Conservation (phyloP, 2,329 filamentous ascomycete genomes). For the Epicoccum sorghinum region DNA sequence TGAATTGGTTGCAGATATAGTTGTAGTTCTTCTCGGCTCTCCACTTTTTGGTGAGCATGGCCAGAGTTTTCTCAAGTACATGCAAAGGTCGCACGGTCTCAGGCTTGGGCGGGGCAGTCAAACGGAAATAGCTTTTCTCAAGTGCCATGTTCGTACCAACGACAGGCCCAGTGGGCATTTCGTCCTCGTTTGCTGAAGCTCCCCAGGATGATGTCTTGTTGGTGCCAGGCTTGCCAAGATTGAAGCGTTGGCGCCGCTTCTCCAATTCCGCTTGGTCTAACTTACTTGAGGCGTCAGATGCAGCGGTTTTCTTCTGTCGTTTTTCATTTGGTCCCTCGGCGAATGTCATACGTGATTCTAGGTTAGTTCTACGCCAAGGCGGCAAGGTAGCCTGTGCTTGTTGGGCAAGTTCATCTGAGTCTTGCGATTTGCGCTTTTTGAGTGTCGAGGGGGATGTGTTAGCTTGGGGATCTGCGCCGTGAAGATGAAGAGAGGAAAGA, state of each 20-base stretch:
- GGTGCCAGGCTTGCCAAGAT: conserved; percentile 59
- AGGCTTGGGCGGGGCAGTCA: conserved; percentile 88
- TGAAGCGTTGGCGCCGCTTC: conserved; percentile 87
- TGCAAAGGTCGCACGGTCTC: conserved; percentile 84
- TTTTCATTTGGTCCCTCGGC: conserved; percentile 54
- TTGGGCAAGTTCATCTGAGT: conserved; percentile 60
- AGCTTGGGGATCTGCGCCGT: conserved; percentile 29
- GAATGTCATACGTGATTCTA: conserved; percentile 77
- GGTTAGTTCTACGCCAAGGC: conserved; percentile 77
- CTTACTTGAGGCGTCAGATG: conserved; percentile 75
- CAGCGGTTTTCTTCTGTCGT: conserved; percentile 55
- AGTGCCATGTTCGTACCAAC: conserved; percentile 82
- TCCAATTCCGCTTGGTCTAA: conserved; percentile 84
- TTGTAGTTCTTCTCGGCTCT: conserved; percentile 89
- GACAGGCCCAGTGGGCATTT: conserved; percentile 68
- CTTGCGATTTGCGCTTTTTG: conserved; percentile 82
- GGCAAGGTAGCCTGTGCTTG: conserved; percentile 59
- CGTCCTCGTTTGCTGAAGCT: conserved; percentile 53
- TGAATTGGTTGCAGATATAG: conserved; percentile 99
- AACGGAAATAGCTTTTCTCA: conserved; percentile 93
- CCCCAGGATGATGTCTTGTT: conserved; percentile 62
- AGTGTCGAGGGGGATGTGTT: conserved; percentile 58
- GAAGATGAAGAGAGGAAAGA: conserved; percentile 23
- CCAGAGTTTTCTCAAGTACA: conserved; percentile 82
- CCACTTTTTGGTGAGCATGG: conserved; percentile 94